phyloP scores from a whole-genome alignment of 2,329 filamentous ascomycete species.

The Macrophomina phaseolina region DNA sequence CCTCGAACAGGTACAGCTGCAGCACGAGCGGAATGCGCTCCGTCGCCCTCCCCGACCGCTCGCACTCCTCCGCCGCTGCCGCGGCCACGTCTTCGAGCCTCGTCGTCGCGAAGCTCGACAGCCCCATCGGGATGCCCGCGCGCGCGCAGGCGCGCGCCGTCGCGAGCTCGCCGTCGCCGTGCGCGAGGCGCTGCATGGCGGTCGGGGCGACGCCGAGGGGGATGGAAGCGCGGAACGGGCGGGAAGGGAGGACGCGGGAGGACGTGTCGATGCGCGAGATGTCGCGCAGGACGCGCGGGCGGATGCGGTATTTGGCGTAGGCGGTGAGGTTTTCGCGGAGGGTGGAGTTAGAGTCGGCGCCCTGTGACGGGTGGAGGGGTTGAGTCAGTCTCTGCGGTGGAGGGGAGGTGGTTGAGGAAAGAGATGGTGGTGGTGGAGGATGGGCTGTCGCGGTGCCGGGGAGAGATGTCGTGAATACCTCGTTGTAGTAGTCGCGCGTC shows the following conservation, averaged over 20 bases:
- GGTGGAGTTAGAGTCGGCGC: slow-evolving; percentile 28
- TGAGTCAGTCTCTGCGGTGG: too few relatives aligned
- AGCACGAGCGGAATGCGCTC: slow-evolving; percentile 55
- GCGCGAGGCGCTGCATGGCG: slow-evolving; percentile 51
- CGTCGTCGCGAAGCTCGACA: slow-evolving; percentile 48
- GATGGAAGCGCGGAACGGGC: slow-evolving; percentile 47
- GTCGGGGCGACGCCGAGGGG: slow-evolving; percentile 51
- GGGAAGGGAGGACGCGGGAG: not conserved
- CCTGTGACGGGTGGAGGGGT: not conserved
- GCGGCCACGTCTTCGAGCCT: slow-evolving; percentile 54
- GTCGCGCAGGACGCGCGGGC: slow-evolving; percentile 47
- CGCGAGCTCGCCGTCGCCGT: slow-evolving; percentile 51
- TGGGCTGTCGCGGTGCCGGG: too few relatives aligned
- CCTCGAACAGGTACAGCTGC: slow-evolving; percentile 67
- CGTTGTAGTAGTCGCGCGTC: slow-evolving; percentile 23
- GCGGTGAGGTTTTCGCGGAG: slow-evolving; percentile 38
- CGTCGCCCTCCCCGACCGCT: slow-evolving; percentile 45
- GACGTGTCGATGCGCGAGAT: slow-evolving; percentile 46
- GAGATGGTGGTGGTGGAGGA: too few relatives aligned
- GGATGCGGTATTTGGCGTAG: slow-evolving; percentile 40
- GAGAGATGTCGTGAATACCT: slow-evolving; percentile 4
- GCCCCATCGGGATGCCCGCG: slow-evolving; percentile 44
- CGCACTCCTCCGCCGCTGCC: slow-evolving; percentile 41
- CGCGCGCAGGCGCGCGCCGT: slow-evolving; percentile 48
- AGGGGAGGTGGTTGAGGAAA: too few relatives aligned